A percentile compares a stretch with the other conserved stretches of the same genome.
Evolutionary conservation across 1,284 basidiomycete genomes (phyloP).

Genomic region (Baeospora myosura): DNA sequence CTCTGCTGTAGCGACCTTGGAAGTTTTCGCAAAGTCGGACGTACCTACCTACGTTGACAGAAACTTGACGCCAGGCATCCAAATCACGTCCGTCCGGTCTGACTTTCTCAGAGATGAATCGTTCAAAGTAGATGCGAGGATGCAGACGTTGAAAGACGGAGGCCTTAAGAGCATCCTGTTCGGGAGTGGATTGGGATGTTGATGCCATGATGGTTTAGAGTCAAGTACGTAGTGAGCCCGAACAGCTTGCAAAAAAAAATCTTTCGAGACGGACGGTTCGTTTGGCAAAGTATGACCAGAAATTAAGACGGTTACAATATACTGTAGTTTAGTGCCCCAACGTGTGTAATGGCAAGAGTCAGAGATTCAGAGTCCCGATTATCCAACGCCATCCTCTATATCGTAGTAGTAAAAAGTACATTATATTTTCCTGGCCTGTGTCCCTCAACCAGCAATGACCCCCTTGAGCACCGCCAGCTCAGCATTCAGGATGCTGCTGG

Average conservation of each 20-base stretch:
- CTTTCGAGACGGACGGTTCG: no score
- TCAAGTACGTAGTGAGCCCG: no score
- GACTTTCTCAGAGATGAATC: slow-evolving; percentile 65
- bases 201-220: no score
- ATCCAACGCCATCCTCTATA: no score
- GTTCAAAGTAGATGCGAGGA: slow-evolving; percentile 72
- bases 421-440: neutral
- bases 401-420: neutral
- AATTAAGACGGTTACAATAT: no score
- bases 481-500: slow-evolving; percentile 96
- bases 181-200: no score
- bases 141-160: slow-evolving; percentile 78
- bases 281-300: no score
- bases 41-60: slow-evolving; percentile 64
- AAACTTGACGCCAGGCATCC: slow-evolving; percentile 59
- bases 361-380: no score
- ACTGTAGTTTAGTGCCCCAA: no score
- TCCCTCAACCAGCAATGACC: slow-evolving; percentile 29
- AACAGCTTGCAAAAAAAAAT: no score
- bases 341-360: no score
- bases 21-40: slow-evolving; percentile 1
- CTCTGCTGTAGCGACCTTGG: slow-evolving; percentile 3
- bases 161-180: slow-evolving; percentile 45
- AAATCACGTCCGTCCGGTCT: slow-evolving; percentile 71
- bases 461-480: slow-evolving; percentile 89